Percentiles rank a stretch among this genome's conserved stretches.
Evolutionary conservation across 495 filamentous ascomycete genomes (phyloP).

Genomic region (Aspergillus haitiensis): DNA sequence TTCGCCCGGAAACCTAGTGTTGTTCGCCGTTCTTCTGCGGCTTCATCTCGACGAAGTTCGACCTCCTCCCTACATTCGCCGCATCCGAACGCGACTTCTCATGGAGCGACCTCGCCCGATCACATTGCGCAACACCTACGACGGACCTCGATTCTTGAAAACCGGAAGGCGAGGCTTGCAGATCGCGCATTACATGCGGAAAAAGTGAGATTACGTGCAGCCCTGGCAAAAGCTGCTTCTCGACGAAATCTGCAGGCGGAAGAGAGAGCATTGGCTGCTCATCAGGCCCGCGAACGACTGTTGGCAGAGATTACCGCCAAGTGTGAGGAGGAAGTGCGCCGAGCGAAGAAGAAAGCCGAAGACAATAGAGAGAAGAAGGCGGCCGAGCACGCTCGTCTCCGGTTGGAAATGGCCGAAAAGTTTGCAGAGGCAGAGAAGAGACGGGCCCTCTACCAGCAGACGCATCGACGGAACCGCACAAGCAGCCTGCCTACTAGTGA

Average conservation of each 20-base stretch:
- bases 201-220: conserved; percentile 89
- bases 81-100: conserved; percentile 60
- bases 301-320: conserved; percentile 89
- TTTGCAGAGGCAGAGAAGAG: conserved; percentile 84
- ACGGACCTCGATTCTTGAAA: conserved; percentile 87
- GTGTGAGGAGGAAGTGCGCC: conserved; percentile 91
- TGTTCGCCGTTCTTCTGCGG: conserved; percentile 77
- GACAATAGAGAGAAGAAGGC: conserved; percentile 89
- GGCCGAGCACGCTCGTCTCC: conserved; percentile 73
- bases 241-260: conserved; percentile 62
- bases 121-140: conserved; percentile 88
- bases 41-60: conserved; percentile 86
- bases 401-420: conserved; percentile 81
- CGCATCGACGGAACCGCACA: conserved; percentile 63
- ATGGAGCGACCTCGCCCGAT: conserved; percentile 70
- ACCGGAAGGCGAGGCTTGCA: conserved; percentile 86
- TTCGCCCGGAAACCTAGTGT: conserved; percentile 71
- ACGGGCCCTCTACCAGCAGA: conserved; percentile 54
- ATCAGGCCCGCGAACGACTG: conserved; percentile 85
- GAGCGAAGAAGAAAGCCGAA: conserved; percentile 90
- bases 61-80: conserved; percentile 84
- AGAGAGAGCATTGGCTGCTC: conserved; percentile 84
- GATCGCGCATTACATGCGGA: conserved; percentile 94
- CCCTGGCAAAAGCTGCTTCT: conserved; percentile 76
- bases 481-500: conserved; percentile 58